These are phyloP conservation scores for Cryptococcus hybrid DNA, from an alignment of 1,284 basidiomycete species.

Conservation along the genomic window DNA sequence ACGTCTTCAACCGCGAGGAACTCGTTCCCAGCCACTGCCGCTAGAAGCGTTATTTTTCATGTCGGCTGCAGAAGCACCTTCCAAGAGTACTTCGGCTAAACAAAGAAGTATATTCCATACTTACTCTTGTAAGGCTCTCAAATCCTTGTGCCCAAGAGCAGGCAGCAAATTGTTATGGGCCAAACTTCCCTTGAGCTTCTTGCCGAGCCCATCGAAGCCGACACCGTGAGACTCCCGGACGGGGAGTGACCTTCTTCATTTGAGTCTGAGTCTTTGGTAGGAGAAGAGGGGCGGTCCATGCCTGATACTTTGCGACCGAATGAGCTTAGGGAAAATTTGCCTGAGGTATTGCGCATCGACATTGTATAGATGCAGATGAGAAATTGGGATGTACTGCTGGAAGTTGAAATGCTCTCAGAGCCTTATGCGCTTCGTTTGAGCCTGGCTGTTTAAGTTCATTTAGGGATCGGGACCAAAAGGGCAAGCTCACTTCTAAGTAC, in stretches of 20 bases:
- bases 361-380: constrained; percentile 11
- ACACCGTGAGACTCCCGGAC: constrained; percentile 9
- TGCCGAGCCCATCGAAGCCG: constrained; percentile 28
- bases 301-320: constrained; percentile 32
- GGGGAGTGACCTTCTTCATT: constrained; percentile 4
- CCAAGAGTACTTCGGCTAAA: too few species aligned
- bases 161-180: constrained; percentile 56
- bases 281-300: constrained; percentile 10
- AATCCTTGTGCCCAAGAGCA: constrained; percentile 75
- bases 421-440: too few species aligned
- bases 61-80: too few species aligned
- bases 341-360: constrained; percentile 36
- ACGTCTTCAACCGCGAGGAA: too few species aligned
- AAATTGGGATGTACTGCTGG: too few species aligned
- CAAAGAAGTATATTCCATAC: constrained; percentile 5
- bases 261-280: neutral
- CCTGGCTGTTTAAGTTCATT: too few species aligned
- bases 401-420: too few species aligned
- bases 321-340: constrained; percentile 37
- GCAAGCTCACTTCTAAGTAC: too few species aligned
- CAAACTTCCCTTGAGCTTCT: constrained; percentile 42
- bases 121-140: constrained; percentile 67
- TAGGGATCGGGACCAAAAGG: too few species aligned
- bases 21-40: too few species aligned
- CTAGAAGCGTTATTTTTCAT: too few species aligned